Conservation (phyloP, 306 rosid genomes). For the Gastrolobium bilobum region DNA sequence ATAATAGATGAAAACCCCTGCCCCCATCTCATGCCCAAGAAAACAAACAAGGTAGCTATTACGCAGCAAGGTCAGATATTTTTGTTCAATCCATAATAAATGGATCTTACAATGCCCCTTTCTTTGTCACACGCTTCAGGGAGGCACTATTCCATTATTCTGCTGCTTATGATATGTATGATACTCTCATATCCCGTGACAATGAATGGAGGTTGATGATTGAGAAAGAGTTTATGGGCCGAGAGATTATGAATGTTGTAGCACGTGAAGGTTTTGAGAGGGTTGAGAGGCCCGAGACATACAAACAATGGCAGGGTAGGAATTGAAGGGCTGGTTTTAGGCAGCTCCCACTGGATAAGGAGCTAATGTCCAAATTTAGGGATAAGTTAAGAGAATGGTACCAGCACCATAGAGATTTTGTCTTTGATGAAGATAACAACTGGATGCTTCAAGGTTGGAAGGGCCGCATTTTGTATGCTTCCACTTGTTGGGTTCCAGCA, state of each 20-base stretch:
- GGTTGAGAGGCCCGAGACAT: constrained; percentile 24
- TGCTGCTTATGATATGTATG: constrained; percentile 60
- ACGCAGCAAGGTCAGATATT: constrained; percentile 50
- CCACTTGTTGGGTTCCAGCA: too few relatives aligned
- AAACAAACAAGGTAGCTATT: too few relatives aligned
- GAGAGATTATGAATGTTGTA: constrained; percentile 39
- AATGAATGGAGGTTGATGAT: constrained; percentile 56
- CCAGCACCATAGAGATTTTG: constrained; percentile 66
- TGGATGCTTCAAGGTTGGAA: constrained; percentile 71
- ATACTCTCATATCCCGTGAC: constrained; percentile 52
- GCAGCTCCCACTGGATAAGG: constrained; percentile 59
- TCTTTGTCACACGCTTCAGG: constrained; percentile 67
- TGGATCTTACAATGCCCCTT: constrained; percentile 64
- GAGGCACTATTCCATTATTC: constrained; percentile 71
- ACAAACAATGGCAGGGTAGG: constrained; percentile 68
- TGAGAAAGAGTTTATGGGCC: constrained; percentile 65
- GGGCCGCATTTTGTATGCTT: too few relatives aligned
- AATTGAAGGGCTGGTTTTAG: constrained; percentile 61
- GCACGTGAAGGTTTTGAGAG: too few relatives aligned
- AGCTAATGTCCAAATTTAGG: constrained; percentile 47
- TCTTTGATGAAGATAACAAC: constrained; percentile 58
- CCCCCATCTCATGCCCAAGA: neutral
- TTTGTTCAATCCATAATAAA: constrained; percentile 51
- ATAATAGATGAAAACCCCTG: constrained; percentile 4
- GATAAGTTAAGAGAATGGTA: constrained; percentile 54